These are phyloP conservation scores for Trichoderma sp. DNA, from an alignment of 2,329 filamentous ascomycete species.

Conservation along the genomic window DNA sequence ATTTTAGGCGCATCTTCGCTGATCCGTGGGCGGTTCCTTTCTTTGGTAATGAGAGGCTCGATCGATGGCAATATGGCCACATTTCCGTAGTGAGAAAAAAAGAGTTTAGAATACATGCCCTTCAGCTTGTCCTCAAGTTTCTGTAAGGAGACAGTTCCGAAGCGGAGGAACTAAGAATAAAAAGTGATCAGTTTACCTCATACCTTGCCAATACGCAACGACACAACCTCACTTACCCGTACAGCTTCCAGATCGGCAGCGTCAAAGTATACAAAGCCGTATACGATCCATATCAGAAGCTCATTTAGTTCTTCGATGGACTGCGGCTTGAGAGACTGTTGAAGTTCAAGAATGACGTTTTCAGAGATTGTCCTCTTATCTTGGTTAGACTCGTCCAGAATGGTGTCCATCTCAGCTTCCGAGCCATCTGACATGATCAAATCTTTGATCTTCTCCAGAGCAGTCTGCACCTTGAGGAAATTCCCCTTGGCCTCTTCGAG, in stretches of 20 bases:
- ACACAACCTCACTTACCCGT: background rate
- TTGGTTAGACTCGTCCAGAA: background rate
- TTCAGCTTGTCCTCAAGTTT: background rate
- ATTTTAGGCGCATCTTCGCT: background rate
- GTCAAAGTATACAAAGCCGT: background rate
- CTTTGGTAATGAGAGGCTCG: background rate
- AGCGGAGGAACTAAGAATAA: background rate
- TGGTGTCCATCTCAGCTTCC: background rate
- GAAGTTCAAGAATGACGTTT: background rate
- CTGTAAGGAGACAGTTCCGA: background rate
- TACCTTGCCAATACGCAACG: background rate
- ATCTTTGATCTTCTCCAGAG: background rate
- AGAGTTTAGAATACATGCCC: background rate
- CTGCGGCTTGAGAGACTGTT: background rate
- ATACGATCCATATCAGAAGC: background rate
- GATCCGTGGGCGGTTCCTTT: background rate
- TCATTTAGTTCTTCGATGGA: background rate
- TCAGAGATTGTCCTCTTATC: background rate
- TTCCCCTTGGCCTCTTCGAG: background rate
- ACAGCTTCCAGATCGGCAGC: background rate
- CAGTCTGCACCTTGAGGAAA: background rate
- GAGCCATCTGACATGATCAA: constrained; percentile 6
- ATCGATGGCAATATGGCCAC: background rate
- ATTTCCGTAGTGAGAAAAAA: background rate
- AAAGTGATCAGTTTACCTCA: background rate